A percentile compares a stretch with the other conserved stretches of the same genome.
Evolutionary conservation across 495 filamentous ascomycete genomes (phyloP).

Genomic region (Amphirosellinia nigrospora): DNA sequence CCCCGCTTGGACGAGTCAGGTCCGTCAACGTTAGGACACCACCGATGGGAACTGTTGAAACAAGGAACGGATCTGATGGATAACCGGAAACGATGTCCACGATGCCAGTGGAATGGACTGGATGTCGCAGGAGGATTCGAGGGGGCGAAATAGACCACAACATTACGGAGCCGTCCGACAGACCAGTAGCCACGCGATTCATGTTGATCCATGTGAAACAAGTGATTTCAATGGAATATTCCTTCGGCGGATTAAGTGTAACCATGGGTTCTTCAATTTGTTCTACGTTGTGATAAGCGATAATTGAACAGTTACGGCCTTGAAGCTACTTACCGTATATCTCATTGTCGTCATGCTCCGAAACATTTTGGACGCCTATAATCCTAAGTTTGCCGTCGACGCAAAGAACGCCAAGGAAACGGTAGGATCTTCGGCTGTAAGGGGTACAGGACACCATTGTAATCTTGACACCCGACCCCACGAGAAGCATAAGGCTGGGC

Average conservation of each 20-base stretch:
- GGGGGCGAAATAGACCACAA: slow-evolving; percentile 55
- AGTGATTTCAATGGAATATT: slow-evolving; percentile 52
- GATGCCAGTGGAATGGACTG: slow-evolving; percentile 50
- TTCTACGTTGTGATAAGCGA: slow-evolving; percentile 40
- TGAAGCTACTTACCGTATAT: slow-evolving; percentile 42
- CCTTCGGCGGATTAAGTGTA: slow-evolving; percentile 46
- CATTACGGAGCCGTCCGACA: slow-evolving; percentile 54
- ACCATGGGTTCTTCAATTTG: slow-evolving; percentile 47
- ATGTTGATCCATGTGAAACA: slow-evolving; percentile 55
- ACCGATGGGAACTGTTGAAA: slow-evolving; percentile 53
- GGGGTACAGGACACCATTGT: slow-evolving; percentile 52
- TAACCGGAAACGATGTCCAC: slow-evolving; percentile 56
- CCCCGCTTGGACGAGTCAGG: slow-evolving; percentile 50
- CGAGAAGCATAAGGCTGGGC: slow-evolving; percentile 42
- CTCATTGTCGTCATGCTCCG: slow-evolving; percentile 27
- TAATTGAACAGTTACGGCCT: neutral
- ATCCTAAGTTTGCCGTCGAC: slow-evolving; percentile 51
- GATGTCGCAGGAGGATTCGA: slow-evolving; percentile 46
- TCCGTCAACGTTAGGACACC: slow-evolving; percentile 54
- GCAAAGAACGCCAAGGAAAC: slow-evolving; percentile 48
- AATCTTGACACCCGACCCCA: slow-evolving; percentile 50
- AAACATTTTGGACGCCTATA: slow-evolving; percentile 39
- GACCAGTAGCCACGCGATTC: slow-evolving; percentile 54
- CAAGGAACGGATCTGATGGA: slow-evolving; percentile 51
- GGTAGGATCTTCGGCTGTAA: slow-evolving; percentile 34